Base-by-base conservation (phyloP, 75 land plant species). In the Pseudotsuga menziesii region DNA sequence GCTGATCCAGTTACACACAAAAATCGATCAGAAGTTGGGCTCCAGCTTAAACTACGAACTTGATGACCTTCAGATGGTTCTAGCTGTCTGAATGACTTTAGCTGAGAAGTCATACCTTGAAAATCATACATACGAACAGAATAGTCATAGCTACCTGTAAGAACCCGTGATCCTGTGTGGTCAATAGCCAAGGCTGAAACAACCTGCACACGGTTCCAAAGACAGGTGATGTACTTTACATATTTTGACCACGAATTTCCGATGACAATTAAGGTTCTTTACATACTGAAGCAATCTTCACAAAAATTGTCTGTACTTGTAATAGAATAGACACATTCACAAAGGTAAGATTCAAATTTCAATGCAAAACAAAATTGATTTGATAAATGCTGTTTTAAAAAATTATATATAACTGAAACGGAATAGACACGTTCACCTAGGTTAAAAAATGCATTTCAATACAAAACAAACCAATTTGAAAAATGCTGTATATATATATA, bases 51-150 rank as follows among this genome's bases (percentile, higher is more conserved):
- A 66, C 84, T 81, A 56, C 99, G 98, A 26, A 97, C 83, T 84
- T 94, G 99, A 58, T 97, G 99, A 6, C 99, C 99, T 80, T 97
- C 99, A 85, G 76, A 89, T 41, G 99, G 99, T 64, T 97, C 98
- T 12, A 94, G 48, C 80, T 94, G 99, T 59, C 99, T 88, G 78
- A 97, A 97, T 1, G 99, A 97, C 71, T 77, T 81, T 76, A 97
- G 78, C 56, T 88, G 91, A 41, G 99, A 83, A 85, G 89, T 90
- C 99, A 97, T 97, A 15, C 99, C 99, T 95, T 97, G 99, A 64
- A 97, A 97, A 78, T 97, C 99, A 81, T 88, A 97, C 99, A 97
- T 97, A 1, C 94, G 87, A 9, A 97, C 91, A 22, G 87, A 61
- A 66, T 97, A 94, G 74, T 97, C 99, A 82, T 94, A 97, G 80